Evolutionary conservation across 2,329 filamentous ascomycete genomes (phyloP), one percentile per base, ranked within the genome.

Genomic region (Cladosporium oxysporum): DNA sequence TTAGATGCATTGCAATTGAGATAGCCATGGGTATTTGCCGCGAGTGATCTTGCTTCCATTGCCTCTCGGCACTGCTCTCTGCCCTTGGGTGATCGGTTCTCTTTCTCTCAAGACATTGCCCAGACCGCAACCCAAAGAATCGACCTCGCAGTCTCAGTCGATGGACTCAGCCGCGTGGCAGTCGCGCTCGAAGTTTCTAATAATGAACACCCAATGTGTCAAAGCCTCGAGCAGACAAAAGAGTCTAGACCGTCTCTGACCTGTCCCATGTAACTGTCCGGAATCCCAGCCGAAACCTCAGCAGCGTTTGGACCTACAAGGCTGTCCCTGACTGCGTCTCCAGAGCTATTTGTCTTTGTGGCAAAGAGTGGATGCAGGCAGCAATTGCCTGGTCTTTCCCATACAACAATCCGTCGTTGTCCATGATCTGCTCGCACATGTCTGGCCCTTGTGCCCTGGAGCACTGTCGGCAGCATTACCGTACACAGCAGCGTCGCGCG

Each of bases 221-320:
- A 55, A 18, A 14, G 23, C 23, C 4, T 53, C 7, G 28, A 53
- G 28, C 16, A 28, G 23, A 26, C 23, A 26, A 26, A 18, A 53
- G 50, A 53, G 50, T 53, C 28, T 31, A 53, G 50, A 53, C 50
- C 50, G 12, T n/a, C 7, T 53, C 50, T 53, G 18, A 53, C 50
- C 1, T 44, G 18, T 7, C 5, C 37, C 16, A 41, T n/a, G 37
- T 18, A 18, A 41, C 37, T 18, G 37, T 41, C 16, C 37, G 37
- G 37, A n/a, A 44, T 10, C 2, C 41, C 41, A 44, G 6, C 41
- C 41, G 18, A n/a, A 44, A 21, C 18, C 41, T 44, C 16, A 16
- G 47, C 4, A 53, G n/a, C 28, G 31, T 31, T 37, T 26, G 21
- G 31, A 58, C 37, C 21, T 37, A 26, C 53, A 26, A 37, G n/a